Conservation (phyloP, 257 asterid genomes). For the Linaria vulgaris region DNA sequence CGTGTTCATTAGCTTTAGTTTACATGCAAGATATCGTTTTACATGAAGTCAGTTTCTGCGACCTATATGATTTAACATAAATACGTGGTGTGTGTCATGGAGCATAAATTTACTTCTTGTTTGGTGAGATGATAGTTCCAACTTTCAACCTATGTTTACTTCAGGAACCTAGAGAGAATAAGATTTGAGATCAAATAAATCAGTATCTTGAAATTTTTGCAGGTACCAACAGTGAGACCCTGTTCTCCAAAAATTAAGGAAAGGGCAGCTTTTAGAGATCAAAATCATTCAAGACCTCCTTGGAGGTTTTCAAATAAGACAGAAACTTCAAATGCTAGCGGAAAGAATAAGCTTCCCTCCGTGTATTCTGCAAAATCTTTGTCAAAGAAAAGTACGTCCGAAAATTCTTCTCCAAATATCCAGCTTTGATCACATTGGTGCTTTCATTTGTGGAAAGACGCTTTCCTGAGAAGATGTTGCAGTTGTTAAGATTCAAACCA, state of each 20-base stretch:
- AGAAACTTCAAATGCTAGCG: conserved; percentile 32
- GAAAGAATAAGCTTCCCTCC: conserved; percentile 32
- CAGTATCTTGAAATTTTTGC: conserved; percentile 19
- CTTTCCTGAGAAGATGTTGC: background rate
- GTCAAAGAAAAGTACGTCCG: conserved; percentile 32
- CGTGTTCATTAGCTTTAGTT: conserved; percentile 7
- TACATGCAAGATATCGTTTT: background rate
- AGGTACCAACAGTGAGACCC: conserved; percentile 37
- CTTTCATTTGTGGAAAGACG: background rate
- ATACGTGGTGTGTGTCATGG: too few species aligned
- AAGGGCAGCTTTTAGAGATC: conserved; percentile 39
- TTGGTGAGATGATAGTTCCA: too few species aligned
- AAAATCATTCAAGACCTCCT: conserved; percentile 45
- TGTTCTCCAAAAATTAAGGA: conserved; percentile 36
- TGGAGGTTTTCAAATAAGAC: conserved; percentile 58
- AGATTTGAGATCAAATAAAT: background rate
- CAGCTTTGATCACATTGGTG: conserved; percentile 30
- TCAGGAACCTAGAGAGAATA: too few species aligned
- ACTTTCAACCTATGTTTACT: too few species aligned
- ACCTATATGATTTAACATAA: too few species aligned
- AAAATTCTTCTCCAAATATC: conserved; percentile 68
- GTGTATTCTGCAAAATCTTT: conserved; percentile 33
- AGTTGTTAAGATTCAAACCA: background rate
- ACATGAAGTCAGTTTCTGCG: background rate
- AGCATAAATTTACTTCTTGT: too few species aligned